Evolutionary conservation across 2,329 filamentous ascomycete species (phyloP), one percentile per base, ranked within the genome.

Genomic region (Alternaria novae-zelandiae): DNA sequence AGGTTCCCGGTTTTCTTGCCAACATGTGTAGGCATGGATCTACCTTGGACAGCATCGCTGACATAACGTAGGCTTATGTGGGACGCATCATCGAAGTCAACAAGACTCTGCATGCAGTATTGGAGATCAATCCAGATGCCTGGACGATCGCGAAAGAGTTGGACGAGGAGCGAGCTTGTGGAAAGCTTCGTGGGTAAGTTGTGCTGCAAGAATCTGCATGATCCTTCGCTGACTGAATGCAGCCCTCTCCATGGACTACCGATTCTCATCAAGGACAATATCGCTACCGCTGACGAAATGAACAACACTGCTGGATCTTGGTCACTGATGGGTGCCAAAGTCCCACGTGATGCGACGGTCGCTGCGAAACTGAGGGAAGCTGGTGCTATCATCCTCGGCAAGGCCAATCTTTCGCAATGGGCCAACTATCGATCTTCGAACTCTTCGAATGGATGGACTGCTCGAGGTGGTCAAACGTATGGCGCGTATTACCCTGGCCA

Each of bases 231-330:
- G 20, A 70, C 30, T 5, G 12, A 17, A 13, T 54, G 2, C 54
- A 83, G 85, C 0, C 87, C 87, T 3, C 80, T 90, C 0, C 88
- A 91, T 72, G 89, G 89, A 6, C 83, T 91, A 5, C 89, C 89
- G 0, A 85, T 91, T 23, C 78, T 91, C 6, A 82, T 91, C 78
- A 91, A 91, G 75, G 86, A 90, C 78, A 90, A 89, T 72, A 90
- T 91, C 53, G 88, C 86, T 13, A 91, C 89, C 0, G 74, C 79
- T 3, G 88, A 91, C 71, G 75, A 82, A 62, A 89, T 90, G 87
- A 85, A 88, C 70, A 90, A 87, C 65, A 88, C 86, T 1, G 82
- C 89, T 4, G 90, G 90, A 3, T 92, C 89, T 0, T 90, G 85
- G 65, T 85, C 88, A 2, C 81, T 92, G 0, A 71, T 89, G 0